Base-by-base conservation (phyloP, 2,329 filamentous ascomycete species). In the Botryotinia globosa region DNA sequence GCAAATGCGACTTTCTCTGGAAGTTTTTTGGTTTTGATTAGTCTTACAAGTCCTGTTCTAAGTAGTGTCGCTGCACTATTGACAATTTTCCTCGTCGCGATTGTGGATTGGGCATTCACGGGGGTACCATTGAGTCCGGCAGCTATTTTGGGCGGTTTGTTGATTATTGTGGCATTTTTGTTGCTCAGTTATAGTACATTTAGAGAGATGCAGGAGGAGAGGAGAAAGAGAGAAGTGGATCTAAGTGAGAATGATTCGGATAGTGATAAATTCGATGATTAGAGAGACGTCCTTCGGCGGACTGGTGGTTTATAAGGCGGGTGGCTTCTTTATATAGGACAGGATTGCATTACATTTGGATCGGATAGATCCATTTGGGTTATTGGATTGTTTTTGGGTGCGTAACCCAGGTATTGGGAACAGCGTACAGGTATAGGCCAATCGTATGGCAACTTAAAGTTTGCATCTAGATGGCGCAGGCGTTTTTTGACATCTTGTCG, bases 11-110 rank as follows among this genome's bases (percentile, higher is more conserved):
- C 89, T 0, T 99, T 99, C 81, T 96, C 94, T 18, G 96, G 96
- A 37, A 93, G 91, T 32, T 98, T 98, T 85, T 87, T 98, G 12
- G 92, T 97, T 48, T 87, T 99, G 70, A 98, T 99, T 79, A 94
- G 91, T 25, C 87, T 99, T 42, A 99, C 96, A 0, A 95, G 92
- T 29, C 96, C 96, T 0, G 96, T 99, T 4, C 86, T 99, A 7
- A 95, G 92, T 73, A 97, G 92, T 29, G 96, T 99, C 18, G 96
- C 96, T 0, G 94, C 95, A 3, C 88, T 99, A 44, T 86, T 99
- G 64, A 99, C 96, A 34, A 99, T 99, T 77, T 98, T 99, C 85
- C 89, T 98, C 74, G 96, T 99, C 10, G 96, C 95, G 0, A 85
- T 98, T 44, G 93, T 93, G 72, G 96, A 99, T 82, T 97, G 96